Evolutionary conservation across 768 basidiomycete species (phyloP).

Genomic region (Tulasnella calospora): DNA sequence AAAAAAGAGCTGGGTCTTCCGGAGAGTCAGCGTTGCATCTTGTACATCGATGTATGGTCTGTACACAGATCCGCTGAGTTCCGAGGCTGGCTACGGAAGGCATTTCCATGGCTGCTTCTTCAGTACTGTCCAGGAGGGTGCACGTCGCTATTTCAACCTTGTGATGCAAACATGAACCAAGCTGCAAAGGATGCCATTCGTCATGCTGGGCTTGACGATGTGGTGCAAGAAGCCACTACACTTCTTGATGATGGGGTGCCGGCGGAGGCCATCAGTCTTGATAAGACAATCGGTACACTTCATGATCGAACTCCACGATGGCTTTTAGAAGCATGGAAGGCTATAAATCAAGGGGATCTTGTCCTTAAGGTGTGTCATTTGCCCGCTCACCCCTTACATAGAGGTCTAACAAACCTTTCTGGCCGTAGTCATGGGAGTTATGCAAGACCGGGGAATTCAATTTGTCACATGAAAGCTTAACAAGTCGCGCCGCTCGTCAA

Average conservation of each 20-base stretch:
- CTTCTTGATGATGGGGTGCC: background rate
- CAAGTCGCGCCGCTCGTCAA: background rate
- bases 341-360: conserved; percentile 30
- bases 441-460: background rate
- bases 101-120: background rate
- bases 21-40: conserved; percentile 15
- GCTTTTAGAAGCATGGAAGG: conserved; percentile 37
- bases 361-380: background rate
- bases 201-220: background rate
- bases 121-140: background rate
- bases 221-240: background rate
- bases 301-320: conserved; percentile 34
- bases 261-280: background rate
- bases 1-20: background rate
- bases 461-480: background rate
- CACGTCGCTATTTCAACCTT: background rate
- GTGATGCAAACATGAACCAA: background rate
- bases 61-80: conserved; percentile 41
- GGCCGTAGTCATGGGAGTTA: background rate
- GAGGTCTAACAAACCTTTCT: no score
- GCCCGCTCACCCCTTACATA: background rate
- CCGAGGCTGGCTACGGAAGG: conserved; percentile 34
- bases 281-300: conserved; percentile 30
- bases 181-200: background rate
- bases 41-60: conserved; percentile 32